Conservation (phyloP, 306 rosid species). For the Rubus idaeus region DNA sequence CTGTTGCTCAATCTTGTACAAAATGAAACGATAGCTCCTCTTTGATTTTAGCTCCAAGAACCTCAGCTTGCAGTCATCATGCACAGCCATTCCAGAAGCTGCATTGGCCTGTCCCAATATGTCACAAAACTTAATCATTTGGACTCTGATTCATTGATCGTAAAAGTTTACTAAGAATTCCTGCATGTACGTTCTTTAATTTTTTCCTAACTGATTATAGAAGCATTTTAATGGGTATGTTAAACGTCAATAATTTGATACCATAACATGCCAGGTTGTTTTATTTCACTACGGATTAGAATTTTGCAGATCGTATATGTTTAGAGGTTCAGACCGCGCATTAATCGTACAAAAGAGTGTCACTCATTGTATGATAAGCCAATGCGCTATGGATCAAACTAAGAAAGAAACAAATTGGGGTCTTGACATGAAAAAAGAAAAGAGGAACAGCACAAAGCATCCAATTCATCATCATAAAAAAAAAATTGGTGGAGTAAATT, state of each 20-base stretch:
- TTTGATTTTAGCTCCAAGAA: conserved; percentile 72
- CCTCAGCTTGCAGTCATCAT: conserved; percentile 77
- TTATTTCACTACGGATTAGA: neutral
- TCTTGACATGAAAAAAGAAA: neutral
- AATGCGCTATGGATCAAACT: neutral
- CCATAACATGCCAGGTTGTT: neutral
- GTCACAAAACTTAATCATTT: neutral
- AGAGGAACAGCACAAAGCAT: neutral
- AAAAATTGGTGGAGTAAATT: neutral
- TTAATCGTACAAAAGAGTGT: no score
- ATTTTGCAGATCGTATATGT: no score
- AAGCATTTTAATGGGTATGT: neutral
- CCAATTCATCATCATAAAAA: neutral
- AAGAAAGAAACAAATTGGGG: neutral
- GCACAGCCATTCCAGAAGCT: conserved; percentile 87
- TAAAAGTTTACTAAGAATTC: neutral
- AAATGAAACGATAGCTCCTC: conserved; percentile 70
- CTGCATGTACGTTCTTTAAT: neutral
- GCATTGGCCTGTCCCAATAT: conserved; percentile 64
- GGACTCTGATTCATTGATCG: no score
- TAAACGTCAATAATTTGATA: neutral
- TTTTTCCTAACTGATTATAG: neutral
- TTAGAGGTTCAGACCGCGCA: no score
- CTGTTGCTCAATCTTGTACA: conserved; percentile 67
- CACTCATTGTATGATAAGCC: neutral